These are phyloP conservation scores for Tolypocladium endophyticum DNA, from an alignment of 2,329 filamentous ascomycete genomes.

Conservation along the genomic window DNA sequence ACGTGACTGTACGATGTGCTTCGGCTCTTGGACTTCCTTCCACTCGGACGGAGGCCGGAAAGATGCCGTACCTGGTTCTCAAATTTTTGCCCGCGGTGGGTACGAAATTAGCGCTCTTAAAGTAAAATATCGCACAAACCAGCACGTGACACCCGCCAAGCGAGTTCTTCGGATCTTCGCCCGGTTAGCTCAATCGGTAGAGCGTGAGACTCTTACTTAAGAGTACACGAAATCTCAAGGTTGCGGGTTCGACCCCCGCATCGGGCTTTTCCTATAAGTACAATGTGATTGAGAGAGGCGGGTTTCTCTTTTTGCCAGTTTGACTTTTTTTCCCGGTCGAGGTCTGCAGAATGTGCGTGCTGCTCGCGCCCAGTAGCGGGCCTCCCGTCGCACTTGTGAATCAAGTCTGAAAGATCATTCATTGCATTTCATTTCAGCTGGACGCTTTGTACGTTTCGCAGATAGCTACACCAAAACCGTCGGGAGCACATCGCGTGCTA, in stretches of 20 bases:
- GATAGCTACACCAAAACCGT: no score
- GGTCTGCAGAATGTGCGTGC: not conserved
- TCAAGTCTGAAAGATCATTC: no score
- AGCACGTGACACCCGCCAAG: not conserved
- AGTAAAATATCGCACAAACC: not conserved
- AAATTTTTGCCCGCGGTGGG: no score
- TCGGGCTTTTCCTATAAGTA: constrained; percentile 13
- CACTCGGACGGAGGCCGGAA: no score
- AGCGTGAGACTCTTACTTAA: constrained; percentile 63
- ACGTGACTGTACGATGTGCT: no score
- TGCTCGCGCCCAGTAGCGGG: not conserved
- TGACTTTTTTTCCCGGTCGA: not conserved
- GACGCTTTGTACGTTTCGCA: no score
- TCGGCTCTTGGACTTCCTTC: no score
- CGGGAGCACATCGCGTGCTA: no score
- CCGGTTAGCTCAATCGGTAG: constrained; percentile 39
- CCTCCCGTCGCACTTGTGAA: no score
- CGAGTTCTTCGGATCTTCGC: constrained; percentile 6
- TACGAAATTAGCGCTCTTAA: not conserved
- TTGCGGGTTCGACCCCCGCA: constrained; percentile 42
- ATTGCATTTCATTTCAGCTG: no score
- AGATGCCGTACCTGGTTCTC: no score
- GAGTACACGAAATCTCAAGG: constrained; percentile 28
- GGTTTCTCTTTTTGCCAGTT: not conserved
- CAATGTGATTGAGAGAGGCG: not conserved